Conservation (phyloP, 1,284 basidiomycete genomes). For the Pyrrhoderma noxium region DNA sequence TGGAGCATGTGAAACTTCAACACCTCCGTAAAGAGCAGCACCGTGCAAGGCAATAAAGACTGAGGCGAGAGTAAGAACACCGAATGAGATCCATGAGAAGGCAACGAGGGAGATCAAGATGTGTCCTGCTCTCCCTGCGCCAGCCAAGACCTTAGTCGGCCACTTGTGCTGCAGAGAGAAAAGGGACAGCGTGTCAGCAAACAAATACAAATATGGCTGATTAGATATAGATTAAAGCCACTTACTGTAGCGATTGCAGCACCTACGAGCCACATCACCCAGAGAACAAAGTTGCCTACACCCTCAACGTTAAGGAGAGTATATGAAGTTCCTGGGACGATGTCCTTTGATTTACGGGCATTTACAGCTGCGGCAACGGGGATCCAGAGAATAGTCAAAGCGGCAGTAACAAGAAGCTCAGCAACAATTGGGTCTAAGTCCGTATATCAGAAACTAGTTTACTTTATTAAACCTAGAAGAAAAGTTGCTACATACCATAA, state of each 20-base stretch:
- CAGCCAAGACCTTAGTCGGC: constrained; percentile 9
- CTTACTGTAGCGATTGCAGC: constrained; percentile 16
- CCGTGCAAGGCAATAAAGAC: constrained; percentile 13
- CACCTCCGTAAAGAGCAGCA: constrained; percentile 8
- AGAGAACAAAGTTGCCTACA: constrained; percentile 16
- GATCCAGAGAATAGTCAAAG: constrained; percentile 18
- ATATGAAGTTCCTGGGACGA: not conserved
- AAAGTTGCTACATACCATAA: constrained; percentile 9
- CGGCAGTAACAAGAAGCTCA: constrained; percentile 16
- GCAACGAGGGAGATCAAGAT: constrained; percentile 16
- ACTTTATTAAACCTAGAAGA: not conserved
- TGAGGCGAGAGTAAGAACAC: constrained; percentile 8
- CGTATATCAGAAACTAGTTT: not conserved
- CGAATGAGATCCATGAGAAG: constrained; percentile 16
- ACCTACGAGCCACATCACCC: constrained; percentile 18
- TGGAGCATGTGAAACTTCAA: not conserved
- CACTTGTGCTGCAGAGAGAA: constrained; percentile 16
- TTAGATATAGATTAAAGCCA: constrained; percentile 1
- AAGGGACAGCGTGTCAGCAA: not conserved
- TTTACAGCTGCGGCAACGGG: constrained; percentile 6
- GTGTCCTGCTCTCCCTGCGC: constrained; percentile 6
- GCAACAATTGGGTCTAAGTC: constrained; percentile 14
- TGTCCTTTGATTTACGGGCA: constrained; percentile 5
- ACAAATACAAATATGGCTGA: not conserved
- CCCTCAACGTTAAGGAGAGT: constrained; percentile 10